Base-by-base conservation (phyloP, 768 basidiomycete species). In the Xanthoconium purpureum region DNA sequence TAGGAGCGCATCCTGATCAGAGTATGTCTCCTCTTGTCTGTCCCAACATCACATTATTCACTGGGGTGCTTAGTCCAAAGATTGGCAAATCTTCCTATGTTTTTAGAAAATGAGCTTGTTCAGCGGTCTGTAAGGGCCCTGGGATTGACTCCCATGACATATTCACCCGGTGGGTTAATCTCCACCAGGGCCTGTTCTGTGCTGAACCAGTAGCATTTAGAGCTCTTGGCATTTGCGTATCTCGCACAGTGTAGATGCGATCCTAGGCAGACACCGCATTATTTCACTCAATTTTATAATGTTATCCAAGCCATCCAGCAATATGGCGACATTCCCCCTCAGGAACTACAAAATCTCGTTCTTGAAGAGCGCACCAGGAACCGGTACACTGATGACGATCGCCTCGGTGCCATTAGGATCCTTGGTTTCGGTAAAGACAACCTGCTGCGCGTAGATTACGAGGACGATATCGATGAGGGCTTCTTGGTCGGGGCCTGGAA, bases 191-290 rank as follows among this genome's bases (percentile, higher is more conserved):
- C 38, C 14, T 32, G 36, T 45, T 40, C 36, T 28, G 15, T 42
- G 35, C 42, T 59, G 37, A 65, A 46, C 47, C 49, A 36, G 58
- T 14, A 15, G 13, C 36, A 38, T 15, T 29, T 61, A 93, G 91
- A 88, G 24, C 74, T 90, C 13, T 77, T 94, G 51, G 75, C 75
- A n/a, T 92, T 90, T 67, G 89, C 85, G 1, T 94, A 93, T 64
- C 71, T 85, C 53, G 85, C 89, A 0, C 89, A 93, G 69, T 88
- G 84, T 65, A 87, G 89, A 56, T 94, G 91, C 69, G 84, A 92
- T 63, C 89, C 89, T 32, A 74, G 71, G 4, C 72, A 77, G 37
- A 91, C 89, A 0, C 60, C 83, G 5, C 66, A 73, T 14, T 88
- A 91, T 68, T 91, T 89, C 69, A 79, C 81, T 3, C 75, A 78